Evolutionary conservation across 768 basidiomycete genomes (phyloP).

Genomic region (Naganishia antarctica): DNA sequence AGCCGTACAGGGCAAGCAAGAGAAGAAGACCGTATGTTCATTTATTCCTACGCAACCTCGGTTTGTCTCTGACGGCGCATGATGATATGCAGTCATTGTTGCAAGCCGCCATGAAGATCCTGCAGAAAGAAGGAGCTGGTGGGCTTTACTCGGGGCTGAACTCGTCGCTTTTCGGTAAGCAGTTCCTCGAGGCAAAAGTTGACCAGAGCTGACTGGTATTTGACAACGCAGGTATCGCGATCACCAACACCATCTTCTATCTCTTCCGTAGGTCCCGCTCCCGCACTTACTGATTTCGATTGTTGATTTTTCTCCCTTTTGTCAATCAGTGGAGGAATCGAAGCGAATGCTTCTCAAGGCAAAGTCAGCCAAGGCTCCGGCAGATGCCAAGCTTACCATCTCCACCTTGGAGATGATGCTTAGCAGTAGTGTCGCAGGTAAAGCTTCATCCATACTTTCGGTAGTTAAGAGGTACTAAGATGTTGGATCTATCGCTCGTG

Average conservation of each 20-base stretch:
- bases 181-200: neutral
- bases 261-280: conserved; percentile 42
- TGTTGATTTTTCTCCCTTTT: neutral
- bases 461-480: neutral
- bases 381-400: conserved; percentile 55
- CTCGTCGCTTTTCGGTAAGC: conserved; percentile 62
- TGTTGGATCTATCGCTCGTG: conserved; percentile 4
- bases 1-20: conserved; percentile 78
- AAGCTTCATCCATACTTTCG: conserved; percentile 24
- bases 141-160: conserved; percentile 83
- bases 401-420: conserved; percentile 79
- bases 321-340: conserved; percentile 47
- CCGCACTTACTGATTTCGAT: too few relatives aligned
- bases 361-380: conserved; percentile 19
- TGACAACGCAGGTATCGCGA: conserved; percentile 63
- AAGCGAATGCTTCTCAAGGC: conserved; percentile 44
- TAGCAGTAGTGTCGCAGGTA: conserved; percentile 79
- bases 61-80: too few relatives aligned
- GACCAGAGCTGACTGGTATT: neutral
- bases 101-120: conserved; percentile 58
- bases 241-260: conserved; percentile 91
- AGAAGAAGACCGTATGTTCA: conserved; percentile 63
- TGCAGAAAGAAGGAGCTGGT: conserved; percentile 74
- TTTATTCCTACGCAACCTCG: too few relatives aligned
- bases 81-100: conserved; percentile 17